Evolutionary conservation across 2,329 filamentous ascomycete genomes (phyloP).

Genomic region (Aspergillus fijiensis): DNA sequence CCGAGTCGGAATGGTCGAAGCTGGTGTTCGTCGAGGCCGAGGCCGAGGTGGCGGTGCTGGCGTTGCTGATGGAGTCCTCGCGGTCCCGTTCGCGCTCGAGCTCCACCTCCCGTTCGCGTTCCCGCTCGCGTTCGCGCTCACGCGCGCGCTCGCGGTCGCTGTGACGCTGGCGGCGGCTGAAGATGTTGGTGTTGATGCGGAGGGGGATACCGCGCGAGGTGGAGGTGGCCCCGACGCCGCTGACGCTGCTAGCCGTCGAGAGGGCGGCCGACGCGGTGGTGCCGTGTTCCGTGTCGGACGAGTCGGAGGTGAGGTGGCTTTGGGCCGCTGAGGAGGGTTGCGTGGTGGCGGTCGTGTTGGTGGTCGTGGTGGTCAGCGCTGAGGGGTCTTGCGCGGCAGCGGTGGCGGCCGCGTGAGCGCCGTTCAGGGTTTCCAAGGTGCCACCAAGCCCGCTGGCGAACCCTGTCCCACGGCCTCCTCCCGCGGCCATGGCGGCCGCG

Average conservation of each 20-base stretch:
- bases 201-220: conserved; percentile 32
- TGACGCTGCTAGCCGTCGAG: conserved; percentile 30
- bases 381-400: conserved; percentile 8
- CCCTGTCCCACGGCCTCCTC: conserved; percentile 80
- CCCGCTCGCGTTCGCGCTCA: conserved; percentile 29
- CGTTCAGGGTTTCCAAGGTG: conserved; percentile 44
- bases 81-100: conserved; percentile 31
- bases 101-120: conserved; percentile 27
- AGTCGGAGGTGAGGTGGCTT: conserved; percentile 37
- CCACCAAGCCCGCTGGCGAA: conserved; percentile 58
- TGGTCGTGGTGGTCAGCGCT: background rate
- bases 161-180: conserved; percentile 24
- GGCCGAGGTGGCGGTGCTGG: conserved; percentile 39
- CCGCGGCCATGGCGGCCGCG: conserved; percentile 94
- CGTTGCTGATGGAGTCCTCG: conserved; percentile 42
- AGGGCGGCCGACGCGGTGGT: conserved; percentile 20
- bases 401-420: conserved; percentile 27
- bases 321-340: conserved; percentile 21
- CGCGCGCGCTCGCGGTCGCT: conserved; percentile 16
- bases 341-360: conserved; percentile 22
- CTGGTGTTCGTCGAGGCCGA: conserved; percentile 37
- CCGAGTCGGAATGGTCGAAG: conserved; percentile 40
- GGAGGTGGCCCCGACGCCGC: conserved; percentile 25
- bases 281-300: conserved; percentile 42
- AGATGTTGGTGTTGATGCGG: conserved; percentile 43